Evolutionary conservation across 148 eudicot species (phyloP), one percentile per base, ranked within the genome.

Genomic region (Camellia sinensis): DNA sequence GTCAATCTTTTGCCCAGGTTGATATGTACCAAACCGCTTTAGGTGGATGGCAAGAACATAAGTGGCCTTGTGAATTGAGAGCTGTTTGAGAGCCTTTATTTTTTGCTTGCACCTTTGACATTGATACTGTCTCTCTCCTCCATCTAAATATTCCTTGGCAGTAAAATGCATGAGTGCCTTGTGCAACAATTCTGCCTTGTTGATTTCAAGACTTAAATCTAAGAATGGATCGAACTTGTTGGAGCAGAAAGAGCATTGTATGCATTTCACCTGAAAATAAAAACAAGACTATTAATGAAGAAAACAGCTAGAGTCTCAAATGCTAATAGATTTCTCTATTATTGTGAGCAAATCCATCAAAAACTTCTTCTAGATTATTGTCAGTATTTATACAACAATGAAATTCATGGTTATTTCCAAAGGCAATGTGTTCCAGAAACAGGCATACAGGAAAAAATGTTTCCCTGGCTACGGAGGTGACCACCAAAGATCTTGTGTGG

Each of bases 401-500:
- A 18, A 15, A 64, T 73, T 22, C 41, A 17, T n/a, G 10, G 68
- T 52, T 9, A 52, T 53, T 19, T 29, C 48, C 45, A 17, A 50
- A 80, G 60, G 40, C 57, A 22, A 53, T 13, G 13, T 40, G 2
- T 67, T 50, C 10, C 21, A 37, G 37, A 29, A 29, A 29, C 41
- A 57, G 21, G 52, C 53, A 68, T 81, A 18, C 43, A 67, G 12
- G 59, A 64, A 63, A 18, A 68, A 48, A 18, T 29, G 37, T 48
- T 67, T 80, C 91, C 98, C 95, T 92, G 98, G 83, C 97, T 96
- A 43, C 97, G 89, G 41, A 96, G 91, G 41, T 91, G 86, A 64
- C 99, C 99, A 61, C 99, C 99, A 82, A 96, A 96, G 72, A 96
- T 96, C 85, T 88, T 89, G 86, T 89, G 86, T 96, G 97, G 44